Percentiles rank a stretch among this genome's conserved stretches.
These are phyloP conservation scores for Yamadazyma endophytica DNA, from an alignment of 805 yeast genomes.

Conservation along the genomic window DNA sequence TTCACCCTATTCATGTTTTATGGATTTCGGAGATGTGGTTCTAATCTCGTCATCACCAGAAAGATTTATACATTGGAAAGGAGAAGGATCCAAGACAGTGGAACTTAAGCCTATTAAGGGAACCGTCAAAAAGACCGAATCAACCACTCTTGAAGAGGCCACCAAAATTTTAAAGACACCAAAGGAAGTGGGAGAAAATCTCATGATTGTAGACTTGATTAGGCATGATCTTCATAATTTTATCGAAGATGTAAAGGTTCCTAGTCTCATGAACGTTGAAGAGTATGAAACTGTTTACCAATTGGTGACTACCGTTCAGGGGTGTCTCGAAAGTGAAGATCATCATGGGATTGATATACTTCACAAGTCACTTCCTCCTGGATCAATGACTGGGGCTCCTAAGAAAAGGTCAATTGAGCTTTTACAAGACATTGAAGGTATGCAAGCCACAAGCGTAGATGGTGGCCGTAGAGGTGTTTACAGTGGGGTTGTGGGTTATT, in stretches of 20 bases:
- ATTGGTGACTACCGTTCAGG: slow-evolving; percentile 83
- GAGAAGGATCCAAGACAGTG: slow-evolving; percentile 41
- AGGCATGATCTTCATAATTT: slow-evolving; percentile 83
- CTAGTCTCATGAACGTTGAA: slow-evolving; percentile 85
- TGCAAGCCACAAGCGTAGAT: slow-evolving; percentile 25
- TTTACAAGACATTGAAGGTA: slow-evolving; percentile 53
- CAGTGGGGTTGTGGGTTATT: slow-evolving; percentile 93
- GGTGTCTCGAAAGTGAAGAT: slow-evolving; percentile 35
- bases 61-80: slow-evolving; percentile 78
- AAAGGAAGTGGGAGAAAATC: slow-evolving; percentile 91
- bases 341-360: slow-evolving; percentile 77
- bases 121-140: slow-evolving; percentile 68
- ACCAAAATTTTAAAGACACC: slow-evolving; percentile 66
- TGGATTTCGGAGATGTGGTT: slow-evolving; percentile 61
- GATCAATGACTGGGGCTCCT: slow-evolving; percentile 99
- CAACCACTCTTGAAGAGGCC: slow-evolving; percentile 56
- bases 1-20: slow-evolving; percentile 84
- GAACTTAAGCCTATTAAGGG: slow-evolving; percentile 96
- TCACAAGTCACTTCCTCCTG: slow-evolving; percentile 84
- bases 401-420: slow-evolving; percentile 88
- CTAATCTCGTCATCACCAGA: slow-evolving; percentile 92
- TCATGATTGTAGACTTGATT: slow-evolving; percentile 95
- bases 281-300: slow-evolving; percentile 91
- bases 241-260: slow-evolving; percentile 61
- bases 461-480: slow-evolving; percentile 74